Evolutionary conservation across 2,329 filamentous ascomycete species (phyloP).

Genomic region (Fusarium acutatum): DNA sequence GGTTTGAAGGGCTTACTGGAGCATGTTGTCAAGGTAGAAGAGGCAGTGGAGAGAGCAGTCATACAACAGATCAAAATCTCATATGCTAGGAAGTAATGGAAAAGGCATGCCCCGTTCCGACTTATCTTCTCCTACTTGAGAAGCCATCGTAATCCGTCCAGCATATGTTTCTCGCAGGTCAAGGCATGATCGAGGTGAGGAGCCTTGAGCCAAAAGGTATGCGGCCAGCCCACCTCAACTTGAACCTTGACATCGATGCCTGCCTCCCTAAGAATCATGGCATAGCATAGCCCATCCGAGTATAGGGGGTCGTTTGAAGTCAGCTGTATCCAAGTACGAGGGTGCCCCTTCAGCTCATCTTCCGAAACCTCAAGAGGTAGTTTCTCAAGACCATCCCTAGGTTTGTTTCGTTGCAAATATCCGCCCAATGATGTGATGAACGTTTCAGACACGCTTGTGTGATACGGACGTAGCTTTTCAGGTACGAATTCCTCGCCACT

Average conservation of each 20-base stretch:
- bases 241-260: constrained; percentile 53
- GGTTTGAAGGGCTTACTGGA: not conserved
- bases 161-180: constrained; percentile 53
- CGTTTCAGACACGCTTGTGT: constrained; percentile 50
- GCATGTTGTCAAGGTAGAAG: not conserved
- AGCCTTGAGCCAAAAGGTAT: constrained; percentile 62
- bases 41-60: not conserved
- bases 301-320: constrained; percentile 61
- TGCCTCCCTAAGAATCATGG: constrained; percentile 50
- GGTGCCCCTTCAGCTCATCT: constrained; percentile 45
- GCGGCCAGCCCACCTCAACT: constrained; percentile 57
- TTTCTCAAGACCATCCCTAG: constrained; percentile 51
- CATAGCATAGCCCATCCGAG: constrained; percentile 61
- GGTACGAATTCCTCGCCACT: constrained; percentile 50
- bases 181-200: constrained; percentile 52
- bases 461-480: constrained; percentile 43
- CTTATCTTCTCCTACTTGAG: constrained; percentile 9
- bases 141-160: constrained; percentile 54
- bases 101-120: not conserved
- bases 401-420: constrained; percentile 45
- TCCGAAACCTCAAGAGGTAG: constrained; percentile 53
- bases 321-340: constrained; percentile 59
- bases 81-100: not conserved
- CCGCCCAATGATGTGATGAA: constrained; percentile 50
- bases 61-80: not conserved